Percentiles rank a stretch among this genome's conserved stretches.
These are phyloP conservation scores for Kuraishia piskuri DNA, from an alignment of 805 yeast genomes.

Conservation along the genomic window DNA sequence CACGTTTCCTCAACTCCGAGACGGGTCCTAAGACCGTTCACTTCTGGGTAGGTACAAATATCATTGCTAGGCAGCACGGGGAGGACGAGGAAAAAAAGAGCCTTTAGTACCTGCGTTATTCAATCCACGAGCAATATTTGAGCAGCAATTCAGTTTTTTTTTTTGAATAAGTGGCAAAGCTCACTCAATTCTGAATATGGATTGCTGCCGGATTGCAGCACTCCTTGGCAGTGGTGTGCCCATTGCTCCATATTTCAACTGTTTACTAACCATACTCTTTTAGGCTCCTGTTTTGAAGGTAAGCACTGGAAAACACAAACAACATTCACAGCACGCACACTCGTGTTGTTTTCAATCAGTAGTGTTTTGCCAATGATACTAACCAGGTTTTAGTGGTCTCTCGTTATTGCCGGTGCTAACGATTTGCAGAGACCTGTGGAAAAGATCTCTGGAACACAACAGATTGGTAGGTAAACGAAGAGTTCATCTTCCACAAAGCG, in stretches of 20 bases:
- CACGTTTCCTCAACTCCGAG: slow-evolving; percentile 69
- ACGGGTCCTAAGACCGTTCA: slow-evolving; percentile 98
- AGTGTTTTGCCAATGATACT: neutral
- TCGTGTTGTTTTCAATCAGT: no score
- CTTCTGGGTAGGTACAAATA: slow-evolving; percentile 67
- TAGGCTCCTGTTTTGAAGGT: slow-evolving; percentile 54
- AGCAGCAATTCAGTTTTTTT: no score
- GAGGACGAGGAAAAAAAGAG: no score
- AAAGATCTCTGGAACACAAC: slow-evolving; percentile 83
- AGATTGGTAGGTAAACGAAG: slow-evolving; percentile 31
- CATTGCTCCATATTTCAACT: neutral
- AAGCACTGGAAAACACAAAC: slow-evolving; percentile 8
- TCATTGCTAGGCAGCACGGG: neutral
- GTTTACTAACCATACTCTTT: slow-evolving; percentile 1
- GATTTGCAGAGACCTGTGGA: slow-evolving; percentile 91
- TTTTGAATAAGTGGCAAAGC: no score
- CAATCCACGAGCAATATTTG: no score
- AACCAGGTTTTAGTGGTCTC: slow-evolving; percentile 53
- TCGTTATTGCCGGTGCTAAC: slow-evolving; percentile 85
- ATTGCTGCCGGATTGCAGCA: neutral
- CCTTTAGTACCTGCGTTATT: no score
- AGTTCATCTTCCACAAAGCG: neutral
- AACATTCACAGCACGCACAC: no score
- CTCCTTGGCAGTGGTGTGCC: no score
- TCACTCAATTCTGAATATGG: no score